Evolutionary conservation across 805 yeast genomes (phyloP).

Genomic region (Wickerhamiella galacta): DNA sequence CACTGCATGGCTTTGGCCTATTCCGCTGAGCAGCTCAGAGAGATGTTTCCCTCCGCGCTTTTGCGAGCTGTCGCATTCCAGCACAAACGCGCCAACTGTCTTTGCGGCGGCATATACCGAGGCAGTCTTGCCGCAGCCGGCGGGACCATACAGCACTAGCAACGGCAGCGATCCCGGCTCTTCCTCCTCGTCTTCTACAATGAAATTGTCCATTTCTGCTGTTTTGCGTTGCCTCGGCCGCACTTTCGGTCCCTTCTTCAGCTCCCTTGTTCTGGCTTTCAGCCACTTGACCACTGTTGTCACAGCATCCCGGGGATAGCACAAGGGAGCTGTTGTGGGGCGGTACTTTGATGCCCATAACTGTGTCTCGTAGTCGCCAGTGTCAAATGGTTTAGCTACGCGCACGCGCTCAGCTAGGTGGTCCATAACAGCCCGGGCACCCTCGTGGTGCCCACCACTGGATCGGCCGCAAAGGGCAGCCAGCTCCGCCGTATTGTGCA

Average conservation of each 20-base stretch:
- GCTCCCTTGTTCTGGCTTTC: conserved; percentile 2
- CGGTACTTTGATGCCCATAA: conserved; percentile 18
- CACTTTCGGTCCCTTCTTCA: neutral
- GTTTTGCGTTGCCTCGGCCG: neutral
- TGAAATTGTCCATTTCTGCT: conserved; percentile 1
- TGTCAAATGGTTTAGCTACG: conserved; percentile 12
- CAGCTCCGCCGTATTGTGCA: too few species aligned
- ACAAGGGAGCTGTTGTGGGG: conserved; percentile 6
- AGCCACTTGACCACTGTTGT: conserved; percentile 7
- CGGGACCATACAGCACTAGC: conserved; percentile 40
- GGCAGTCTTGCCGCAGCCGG: conserved; percentile 67
- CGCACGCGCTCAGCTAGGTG: neutral
- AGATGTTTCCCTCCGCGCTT: conserved; percentile 59
- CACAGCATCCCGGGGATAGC: conserved; percentile 3
- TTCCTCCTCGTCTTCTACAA: neutral
- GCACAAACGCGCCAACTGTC: conserved; percentile 50
- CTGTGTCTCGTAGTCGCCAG: conserved; percentile 15
- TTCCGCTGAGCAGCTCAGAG: conserved; percentile 45
- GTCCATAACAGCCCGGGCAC: too few species aligned
- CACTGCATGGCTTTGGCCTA: conserved; percentile 71
- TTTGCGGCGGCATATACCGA: conserved; percentile 51
- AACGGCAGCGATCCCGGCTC: neutral
- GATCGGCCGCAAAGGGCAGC: too few species aligned
- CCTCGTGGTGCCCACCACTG: too few species aligned
- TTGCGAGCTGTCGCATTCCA: conserved; percentile 67